Conservation (phyloP, 2,329 filamentous ascomycete genomes). For the Metarhizium anisopliae region DNA sequence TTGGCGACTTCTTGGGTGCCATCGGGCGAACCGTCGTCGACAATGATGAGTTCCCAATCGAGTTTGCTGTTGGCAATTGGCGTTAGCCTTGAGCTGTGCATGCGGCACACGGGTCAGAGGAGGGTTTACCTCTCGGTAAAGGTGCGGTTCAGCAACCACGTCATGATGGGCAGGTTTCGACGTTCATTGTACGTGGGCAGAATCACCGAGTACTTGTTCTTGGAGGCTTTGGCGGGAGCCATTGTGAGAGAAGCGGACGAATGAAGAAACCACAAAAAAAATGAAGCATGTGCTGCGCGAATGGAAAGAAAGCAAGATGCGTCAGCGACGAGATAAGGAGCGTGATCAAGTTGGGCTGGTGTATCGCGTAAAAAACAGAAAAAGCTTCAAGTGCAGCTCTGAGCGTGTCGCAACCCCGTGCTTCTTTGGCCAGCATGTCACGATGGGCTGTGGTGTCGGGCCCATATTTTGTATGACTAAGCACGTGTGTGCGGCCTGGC, state of each 20-base stretch:
- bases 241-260: constrained; percentile 24
- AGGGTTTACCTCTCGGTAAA: constrained; percentile 72
- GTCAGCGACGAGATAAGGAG: constrained; percentile 8
- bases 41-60: constrained; percentile 95
- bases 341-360: constrained; percentile 15
- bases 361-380: background rate
- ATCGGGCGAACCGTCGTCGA: constrained; percentile 96
- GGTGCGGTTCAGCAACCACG: constrained; percentile 86
- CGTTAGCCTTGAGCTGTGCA: background rate
- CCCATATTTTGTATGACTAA: background rate
- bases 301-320: background rate
- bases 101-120: background rate
- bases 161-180: constrained; percentile 89
- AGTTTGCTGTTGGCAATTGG: constrained; percentile 55
- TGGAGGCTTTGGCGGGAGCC: constrained; percentile 33
- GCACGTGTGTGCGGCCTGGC: background rate
- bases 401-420: constrained; percentile 3
- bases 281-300: background rate
- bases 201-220: constrained; percentile 90
- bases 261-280: background rate
- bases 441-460: background rate
- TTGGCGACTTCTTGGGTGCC: constrained; percentile 84
- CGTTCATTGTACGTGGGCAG: constrained; percentile 98
- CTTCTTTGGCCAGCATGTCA: constrained; percentile 3
- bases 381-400: background rate